phyloP scores from a whole-genome alignment of 2,329 filamentous ascomycete species.

The Gyromitra esculenta region DNA sequence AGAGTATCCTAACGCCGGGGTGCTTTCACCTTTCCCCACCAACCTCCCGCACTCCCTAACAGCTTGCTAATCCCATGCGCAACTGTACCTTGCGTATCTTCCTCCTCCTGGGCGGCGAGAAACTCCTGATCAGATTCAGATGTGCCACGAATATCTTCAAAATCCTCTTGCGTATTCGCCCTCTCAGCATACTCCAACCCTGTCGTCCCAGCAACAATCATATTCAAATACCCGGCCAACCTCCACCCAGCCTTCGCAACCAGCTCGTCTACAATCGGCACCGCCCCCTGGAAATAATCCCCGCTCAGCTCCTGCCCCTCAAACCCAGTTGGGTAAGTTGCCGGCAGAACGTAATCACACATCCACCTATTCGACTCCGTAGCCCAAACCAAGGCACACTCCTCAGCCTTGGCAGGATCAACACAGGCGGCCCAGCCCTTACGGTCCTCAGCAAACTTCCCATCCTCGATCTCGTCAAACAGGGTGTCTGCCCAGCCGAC shows the following conservation, averaged over 20 bases:
- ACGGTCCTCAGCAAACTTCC: constrained; percentile 64
- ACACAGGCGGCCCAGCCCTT: constrained; percentile 69
- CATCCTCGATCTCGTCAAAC: constrained; percentile 65
- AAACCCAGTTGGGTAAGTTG: constrained; percentile 71
- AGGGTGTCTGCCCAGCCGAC: constrained; percentile 69
- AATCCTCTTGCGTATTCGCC: constrained; percentile 9
- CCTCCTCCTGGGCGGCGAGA: constrained; percentile 1
- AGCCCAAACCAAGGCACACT: constrained; percentile 72
- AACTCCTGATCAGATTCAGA: background rate
- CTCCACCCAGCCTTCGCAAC: constrained; percentile 75
- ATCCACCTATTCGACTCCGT: constrained; percentile 71
- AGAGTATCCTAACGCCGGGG: background rate
- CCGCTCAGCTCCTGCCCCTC: constrained; percentile 70
- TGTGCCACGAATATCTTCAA: background rate
- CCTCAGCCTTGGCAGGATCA: constrained; percentile 66
- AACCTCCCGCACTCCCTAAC: constrained; percentile 9
- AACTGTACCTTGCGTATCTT: background rate
- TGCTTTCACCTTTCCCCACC: constrained; percentile 35
- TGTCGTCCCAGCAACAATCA: constrained; percentile 63
- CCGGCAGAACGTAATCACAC: constrained; percentile 61
- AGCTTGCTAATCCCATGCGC: constrained; percentile 14
- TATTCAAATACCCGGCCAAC: constrained; percentile 73
- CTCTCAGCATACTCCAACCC: constrained; percentile 45
- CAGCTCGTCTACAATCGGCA: constrained; percentile 72
- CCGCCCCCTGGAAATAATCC: constrained; percentile 71